Evolutionary conservation across 345 rosid species (phyloP), one percentile per base, ranked within the genome.

Genomic region (Mercurialis annua): DNA sequence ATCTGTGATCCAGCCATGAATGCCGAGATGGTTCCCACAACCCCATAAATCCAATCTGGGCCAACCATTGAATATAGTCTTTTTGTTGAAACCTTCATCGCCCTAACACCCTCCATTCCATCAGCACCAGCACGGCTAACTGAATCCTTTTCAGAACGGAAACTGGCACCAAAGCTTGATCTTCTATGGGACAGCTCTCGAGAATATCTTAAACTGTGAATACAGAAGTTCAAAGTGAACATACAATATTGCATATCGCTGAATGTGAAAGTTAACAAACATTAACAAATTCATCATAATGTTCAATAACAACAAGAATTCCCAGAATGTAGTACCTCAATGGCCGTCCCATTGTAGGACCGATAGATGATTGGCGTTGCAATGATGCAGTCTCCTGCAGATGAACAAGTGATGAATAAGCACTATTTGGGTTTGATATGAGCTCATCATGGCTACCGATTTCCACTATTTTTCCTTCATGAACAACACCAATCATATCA

Each of bases 401-500:
- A 77, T 85, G 95, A 62, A 84, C 73, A 31, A 94, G 92, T 14
- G 97, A 78, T 21, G 92, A 75, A 53, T 89, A 94, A 27, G 85
- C 80, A 36, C 95, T 86, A 27, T 76, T 70, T 0, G 90, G 87
- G 62, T 87, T 79, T 0, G 87, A 76, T 47, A 89, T 84, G 64
- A 94, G 95, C 72, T 84, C 90, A 1, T 94, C 96, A 38, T 94
- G 99, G 82, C 87, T 89, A 59, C 97, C 97, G 5, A 80, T 85
- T 80, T 94, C 97, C 27, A 86, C 88, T 18, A 94, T 89, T 81
- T 86, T 85, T 48, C 99, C 97, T 10, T 65, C 83, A 16, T 84
- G 89, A 60, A 89, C 91, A 9, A 94, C 96, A 12, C 91, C 95
- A 47, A 94, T 91, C 23, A 83, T 73, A 76, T 91, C 99, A 33